phyloP scores from a whole-genome alignment of 805 yeast genomes.

The Candida montana region DNA sequence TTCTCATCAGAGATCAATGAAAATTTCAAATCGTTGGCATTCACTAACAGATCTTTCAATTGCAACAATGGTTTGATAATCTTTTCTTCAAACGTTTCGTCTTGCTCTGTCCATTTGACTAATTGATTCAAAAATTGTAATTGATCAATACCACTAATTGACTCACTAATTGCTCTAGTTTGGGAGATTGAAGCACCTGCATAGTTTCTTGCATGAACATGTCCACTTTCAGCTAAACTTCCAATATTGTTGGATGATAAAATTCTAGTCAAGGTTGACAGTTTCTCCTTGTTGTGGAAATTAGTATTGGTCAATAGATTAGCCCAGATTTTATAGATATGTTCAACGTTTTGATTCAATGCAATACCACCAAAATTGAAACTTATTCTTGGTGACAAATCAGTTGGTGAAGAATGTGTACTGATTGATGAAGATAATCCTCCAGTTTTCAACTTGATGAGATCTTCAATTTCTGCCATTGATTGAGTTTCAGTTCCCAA shows the following conservation, averaged over 20 bases:
- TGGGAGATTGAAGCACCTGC: constrained; percentile 62
- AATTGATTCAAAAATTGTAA: constrained; percentile 62
- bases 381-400: constrained; percentile 43
- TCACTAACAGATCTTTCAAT: constrained; percentile 41
- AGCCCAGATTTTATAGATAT: constrained; percentile 60
- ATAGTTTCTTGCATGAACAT: constrained; percentile 67
- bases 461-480: constrained; percentile 80
- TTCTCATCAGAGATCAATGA: constrained; percentile 56
- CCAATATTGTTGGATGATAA: constrained; percentile 74
- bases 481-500: constrained; percentile 72
- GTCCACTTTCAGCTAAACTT: constrained; percentile 82
- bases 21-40: constrained; percentile 41
- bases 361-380: constrained; percentile 65
- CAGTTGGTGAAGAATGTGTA: constrained; percentile 51
- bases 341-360: constrained; percentile 54
- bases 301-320: constrained; percentile 68
- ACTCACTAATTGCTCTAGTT: constrained; percentile 56
- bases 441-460: constrained; percentile 78
- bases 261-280: constrained; percentile 66
- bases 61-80: constrained; percentile 60
- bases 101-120: constrained; percentile 43
- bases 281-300: constrained; percentile 60
- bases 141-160: constrained; percentile 71
- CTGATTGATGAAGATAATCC: constrained; percentile 65
- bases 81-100: constrained; percentile 44